phyloP scores from a whole-genome alignment of 2,329 filamentous ascomycete species.

The Fusarium domesticum region DNA sequence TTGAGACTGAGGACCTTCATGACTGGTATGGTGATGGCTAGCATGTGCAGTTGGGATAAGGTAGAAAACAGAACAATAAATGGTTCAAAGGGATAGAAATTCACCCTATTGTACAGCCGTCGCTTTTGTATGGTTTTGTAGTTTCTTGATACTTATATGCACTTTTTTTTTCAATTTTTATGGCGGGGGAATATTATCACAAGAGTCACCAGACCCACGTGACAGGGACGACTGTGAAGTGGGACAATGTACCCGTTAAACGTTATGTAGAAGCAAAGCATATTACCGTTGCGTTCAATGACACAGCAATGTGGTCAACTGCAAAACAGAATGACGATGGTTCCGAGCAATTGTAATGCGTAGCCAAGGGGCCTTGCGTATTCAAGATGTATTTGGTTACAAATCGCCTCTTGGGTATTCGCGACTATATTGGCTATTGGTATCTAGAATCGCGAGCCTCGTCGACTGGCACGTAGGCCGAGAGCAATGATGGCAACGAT shows the following conservation, averaged over 20 bases:
- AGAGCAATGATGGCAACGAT: slow-evolving; percentile 21
- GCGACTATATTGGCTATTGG: slow-evolving; percentile 4
- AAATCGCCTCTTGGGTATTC: too few relatives aligned
- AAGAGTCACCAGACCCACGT: slow-evolving; percentile 28
- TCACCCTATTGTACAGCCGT: too few relatives aligned
- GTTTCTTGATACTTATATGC: slow-evolving; percentile 24
- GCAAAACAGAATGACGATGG: too few relatives aligned
- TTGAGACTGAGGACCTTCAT: slow-evolving; percentile 98
- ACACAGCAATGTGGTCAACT: too few relatives aligned
- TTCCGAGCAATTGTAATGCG: too few relatives aligned
- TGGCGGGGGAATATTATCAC: slow-evolving; percentile 16
- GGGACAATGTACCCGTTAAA: neutral
- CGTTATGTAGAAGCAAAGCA: too few relatives aligned
- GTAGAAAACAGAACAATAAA: too few relatives aligned
- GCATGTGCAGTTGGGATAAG: too few relatives aligned
- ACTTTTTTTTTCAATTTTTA: slow-evolving; percentile 30
- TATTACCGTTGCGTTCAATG: too few relatives aligned
- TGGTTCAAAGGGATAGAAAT: too few relatives aligned
- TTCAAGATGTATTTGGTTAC: too few relatives aligned
- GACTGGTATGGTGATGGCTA: slow-evolving; percentile 1
- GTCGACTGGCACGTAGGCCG: slow-evolving; percentile 21
- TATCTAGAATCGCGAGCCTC: slow-evolving; percentile 19
- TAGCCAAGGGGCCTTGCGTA: too few relatives aligned
- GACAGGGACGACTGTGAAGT: slow-evolving; percentile 22
- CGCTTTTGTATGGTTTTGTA: slow-evolving; percentile 1